Base-by-base conservation (phyloP, 352 stramenopile genomes). In the Phytophthora ramorum region DNA sequence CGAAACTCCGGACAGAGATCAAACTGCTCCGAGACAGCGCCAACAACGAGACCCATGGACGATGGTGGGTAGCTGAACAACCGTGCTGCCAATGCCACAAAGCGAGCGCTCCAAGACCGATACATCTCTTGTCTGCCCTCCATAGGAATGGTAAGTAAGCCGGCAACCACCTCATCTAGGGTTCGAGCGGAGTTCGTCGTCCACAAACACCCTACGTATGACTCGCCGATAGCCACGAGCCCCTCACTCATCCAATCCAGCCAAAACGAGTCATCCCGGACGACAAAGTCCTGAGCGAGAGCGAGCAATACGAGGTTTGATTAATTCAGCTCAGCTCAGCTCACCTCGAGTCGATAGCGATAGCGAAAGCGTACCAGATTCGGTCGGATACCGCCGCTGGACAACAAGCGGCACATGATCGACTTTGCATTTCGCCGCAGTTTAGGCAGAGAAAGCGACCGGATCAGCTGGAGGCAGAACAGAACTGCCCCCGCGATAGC, bases 211-310 rank as follows among this genome's bases (percentile, higher is more conserved):
- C 81, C 84, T 1, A 95, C 76, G 55, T 93, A 95, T 1, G 87
- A 92, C 51, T 95, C 87, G 7, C 87, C 87, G 41, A 95, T 95
- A 8, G 83, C 83, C 7, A 95, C 76, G 13, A 95, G 80, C 2
- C 87, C 87, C 26, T 93, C 85, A 37, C 83, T 90, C 85, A 95
- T 94, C 87, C 87, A 95, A 63, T 95, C 87, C 9, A 95, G 69
- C 87, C 87, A 95, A 54, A 95, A 91, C 0, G 84, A 81, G 35
- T 92, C 80, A 53, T 93, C 81, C 17, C 83, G 82, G 8, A 93
- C 81, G 20, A 91, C 68, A 73, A 95, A 92, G 40, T 93, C 85
- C 87, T 95, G 10, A 7, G 56, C 13, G 22, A 51, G 2, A 69
- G 37, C n/a, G 48, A 52, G 44, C 37, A 19, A 48, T 12, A 43